These are phyloP conservation scores for Oidiodendron maius DNA, from an alignment of 495 filamentous ascomycete genomes.

Conservation along the genomic window DNA sequence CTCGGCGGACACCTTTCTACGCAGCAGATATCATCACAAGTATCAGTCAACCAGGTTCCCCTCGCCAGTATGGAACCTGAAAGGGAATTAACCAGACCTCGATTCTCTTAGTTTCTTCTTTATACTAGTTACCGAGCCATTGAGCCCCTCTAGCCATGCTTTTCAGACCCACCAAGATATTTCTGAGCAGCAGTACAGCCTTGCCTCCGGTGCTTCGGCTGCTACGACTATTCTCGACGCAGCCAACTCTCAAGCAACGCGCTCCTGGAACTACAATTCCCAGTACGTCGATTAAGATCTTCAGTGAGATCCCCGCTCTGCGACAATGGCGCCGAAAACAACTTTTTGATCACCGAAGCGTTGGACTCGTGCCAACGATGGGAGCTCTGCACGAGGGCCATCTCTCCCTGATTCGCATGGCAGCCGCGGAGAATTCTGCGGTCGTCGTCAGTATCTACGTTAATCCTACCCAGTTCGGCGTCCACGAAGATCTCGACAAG, in stretches of 20 bases:
- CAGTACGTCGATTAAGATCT: slow-evolving; percentile 58
- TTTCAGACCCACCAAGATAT: not conserved
- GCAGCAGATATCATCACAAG: slow-evolving; percentile 24
- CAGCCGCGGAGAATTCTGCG: slow-evolving; percentile 75
- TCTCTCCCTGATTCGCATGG: slow-evolving; percentile 77
- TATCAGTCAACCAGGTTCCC: slow-evolving; percentile 14
- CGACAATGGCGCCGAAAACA: slow-evolving; percentile 67
- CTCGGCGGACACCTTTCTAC: slow-evolving; percentile 16
- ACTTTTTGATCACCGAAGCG: slow-evolving; percentile 58
- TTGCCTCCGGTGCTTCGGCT: not conserved
- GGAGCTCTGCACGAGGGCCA: slow-evolving; percentile 92
- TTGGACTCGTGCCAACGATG: slow-evolving; percentile 95
- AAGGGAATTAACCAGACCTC: slow-evolving; percentile 1
- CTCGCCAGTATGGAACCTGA: slow-evolving; percentile 14
- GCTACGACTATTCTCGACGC: slow-evolving; percentile 12
- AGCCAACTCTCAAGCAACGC: not conserved
- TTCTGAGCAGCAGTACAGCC: not conserved
- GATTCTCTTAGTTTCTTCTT: not conserved
- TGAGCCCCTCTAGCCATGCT: not conserved
- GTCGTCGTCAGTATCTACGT: slow-evolving; percentile 90
- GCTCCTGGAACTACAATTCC: slow-evolving; percentile 28
- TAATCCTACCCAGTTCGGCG: slow-evolving; percentile 94
- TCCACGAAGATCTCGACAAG: slow-evolving; percentile 76
- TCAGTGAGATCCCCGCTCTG: slow-evolving; percentile 65
- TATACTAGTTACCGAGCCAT: not conserved